phyloP scores from a whole-genome alignment of 331 rosid species.

The Quercus tomentella region DNA sequence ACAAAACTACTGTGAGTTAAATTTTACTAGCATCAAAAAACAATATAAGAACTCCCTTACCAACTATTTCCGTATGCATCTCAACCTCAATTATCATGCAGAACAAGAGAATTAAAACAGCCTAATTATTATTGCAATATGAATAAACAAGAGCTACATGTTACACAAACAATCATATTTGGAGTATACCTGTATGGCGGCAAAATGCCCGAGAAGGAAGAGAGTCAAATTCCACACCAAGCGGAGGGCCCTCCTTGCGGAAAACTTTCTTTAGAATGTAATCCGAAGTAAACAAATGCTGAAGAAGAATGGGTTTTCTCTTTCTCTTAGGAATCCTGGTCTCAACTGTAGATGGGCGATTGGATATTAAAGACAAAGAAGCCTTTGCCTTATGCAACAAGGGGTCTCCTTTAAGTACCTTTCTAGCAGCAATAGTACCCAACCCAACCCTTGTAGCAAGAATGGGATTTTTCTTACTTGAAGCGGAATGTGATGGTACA shows the following conservation, averaged over 20 bases:
- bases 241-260: conserved; percentile 64
- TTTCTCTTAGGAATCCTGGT: conserved; percentile 20
- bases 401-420: not conserved
- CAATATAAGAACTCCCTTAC: not conserved
- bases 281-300: conserved; percentile 36
- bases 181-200: conserved; percentile 14
- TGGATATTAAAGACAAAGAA: conserved; percentile 23
- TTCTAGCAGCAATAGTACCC: conserved; percentile 24
- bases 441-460: conserved; percentile 21
- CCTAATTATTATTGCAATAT: no score
- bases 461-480: not conserved
- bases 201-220: conserved; percentile 45
- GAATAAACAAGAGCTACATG: not conserved
- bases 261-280: conserved; percentile 42
- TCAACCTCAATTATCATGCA: not conserved
- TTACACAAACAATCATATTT: not conserved
- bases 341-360: conserved; percentile 1
- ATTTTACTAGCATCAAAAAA: not conserved
- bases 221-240: conserved; percentile 67
- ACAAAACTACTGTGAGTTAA: not conserved
- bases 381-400: conserved; percentile 4
- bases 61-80: not conserved
- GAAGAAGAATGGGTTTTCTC: conserved; percentile 30
- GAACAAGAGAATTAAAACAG: not conserved
- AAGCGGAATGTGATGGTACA: conserved; percentile 1